phyloP scores from a whole-genome alignment of 345 rosid genomes.

The Eucalyptus brandiana region DNA sequence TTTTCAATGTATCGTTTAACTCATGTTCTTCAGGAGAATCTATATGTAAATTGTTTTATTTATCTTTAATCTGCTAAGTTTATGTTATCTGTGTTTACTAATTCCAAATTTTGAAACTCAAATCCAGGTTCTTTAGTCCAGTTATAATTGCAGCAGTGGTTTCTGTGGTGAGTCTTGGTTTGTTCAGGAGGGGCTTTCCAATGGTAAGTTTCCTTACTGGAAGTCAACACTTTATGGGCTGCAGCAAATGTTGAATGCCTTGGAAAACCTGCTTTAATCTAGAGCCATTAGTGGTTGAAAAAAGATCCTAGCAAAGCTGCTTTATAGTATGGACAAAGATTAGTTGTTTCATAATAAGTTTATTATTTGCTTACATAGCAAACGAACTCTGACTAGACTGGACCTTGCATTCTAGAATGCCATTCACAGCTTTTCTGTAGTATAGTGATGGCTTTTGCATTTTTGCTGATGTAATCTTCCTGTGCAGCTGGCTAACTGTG shows the following conservation, averaged over 20 bases:
- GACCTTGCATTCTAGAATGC: background rate
- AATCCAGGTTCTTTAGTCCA: slow-evolving; percentile 60
- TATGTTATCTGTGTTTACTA: background rate
- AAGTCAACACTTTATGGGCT: background rate
- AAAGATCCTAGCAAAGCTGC: background rate
- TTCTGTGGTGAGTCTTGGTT: slow-evolving; percentile 70
- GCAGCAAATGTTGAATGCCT: background rate
- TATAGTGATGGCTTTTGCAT: background rate
- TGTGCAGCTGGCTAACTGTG: slow-evolving; percentile 80
- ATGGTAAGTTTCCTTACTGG: slow-evolving; percentile 37
- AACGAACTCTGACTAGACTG: background rate
- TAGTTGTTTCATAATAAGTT: background rate
- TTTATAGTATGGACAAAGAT: background rate
- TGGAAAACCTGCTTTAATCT: background rate
- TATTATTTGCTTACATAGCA: background rate
- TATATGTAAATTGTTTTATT: background rate
- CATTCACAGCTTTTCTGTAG: background rate
- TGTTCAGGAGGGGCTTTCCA: slow-evolving; percentile 84
- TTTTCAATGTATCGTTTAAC: background rate
- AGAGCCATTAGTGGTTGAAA: background rate
- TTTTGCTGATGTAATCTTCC: background rate
- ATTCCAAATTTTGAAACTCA: background rate
- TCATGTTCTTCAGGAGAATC: background rate
- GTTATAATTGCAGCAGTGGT: slow-evolving; percentile 69
- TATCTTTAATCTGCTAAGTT: background rate